These are phyloP conservation scores for Fistulina hepatica DNA, from an alignment of 1,284 basidiomycete genomes.

Conservation along the genomic window DNA sequence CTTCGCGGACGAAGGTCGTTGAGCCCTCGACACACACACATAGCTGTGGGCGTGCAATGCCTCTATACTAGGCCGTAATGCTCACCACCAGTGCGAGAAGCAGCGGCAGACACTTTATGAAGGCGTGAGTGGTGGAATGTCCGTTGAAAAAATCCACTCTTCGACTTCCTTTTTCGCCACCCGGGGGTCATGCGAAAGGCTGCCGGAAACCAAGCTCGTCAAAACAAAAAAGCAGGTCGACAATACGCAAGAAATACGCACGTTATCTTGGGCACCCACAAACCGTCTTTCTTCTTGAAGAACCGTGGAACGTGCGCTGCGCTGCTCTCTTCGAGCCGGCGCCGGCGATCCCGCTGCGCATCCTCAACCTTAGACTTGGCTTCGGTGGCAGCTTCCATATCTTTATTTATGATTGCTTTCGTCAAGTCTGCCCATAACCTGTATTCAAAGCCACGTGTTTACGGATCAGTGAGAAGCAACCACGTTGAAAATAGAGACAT, in stretches of 20 bases:
- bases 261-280: constrained; percentile 76
- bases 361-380: constrained; percentile 91
- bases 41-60: too few species aligned
- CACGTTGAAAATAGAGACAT: constrained; percentile 15
- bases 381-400: constrained; percentile 90
- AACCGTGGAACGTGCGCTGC: constrained; percentile 62
- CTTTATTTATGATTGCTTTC: constrained; percentile 73
- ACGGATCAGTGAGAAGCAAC: neutral
- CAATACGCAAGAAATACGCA: constrained; percentile 24
- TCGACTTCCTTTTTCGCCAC: constrained; percentile 37
- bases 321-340: constrained; percentile 65
- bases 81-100: too few species aligned
- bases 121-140: neutral
- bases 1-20: too few species aligned
- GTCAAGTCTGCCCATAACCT: constrained; percentile 85
- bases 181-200: constrained; percentile 58
- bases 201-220: constrained; percentile 21
- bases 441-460: constrained; percentile 8
- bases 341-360: constrained; percentile 77
- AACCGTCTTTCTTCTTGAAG: constrained; percentile 69
- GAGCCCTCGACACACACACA: too few species aligned
- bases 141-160: neutral
- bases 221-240: neutral
- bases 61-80: too few species aligned
- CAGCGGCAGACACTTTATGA: too few species aligned